Percentiles rank a stretch among this genome's conserved stretches.
phyloP scores from a whole-genome alignment of 352 stramenopile genomes.

The Phytophthora kernoviae region DNA sequence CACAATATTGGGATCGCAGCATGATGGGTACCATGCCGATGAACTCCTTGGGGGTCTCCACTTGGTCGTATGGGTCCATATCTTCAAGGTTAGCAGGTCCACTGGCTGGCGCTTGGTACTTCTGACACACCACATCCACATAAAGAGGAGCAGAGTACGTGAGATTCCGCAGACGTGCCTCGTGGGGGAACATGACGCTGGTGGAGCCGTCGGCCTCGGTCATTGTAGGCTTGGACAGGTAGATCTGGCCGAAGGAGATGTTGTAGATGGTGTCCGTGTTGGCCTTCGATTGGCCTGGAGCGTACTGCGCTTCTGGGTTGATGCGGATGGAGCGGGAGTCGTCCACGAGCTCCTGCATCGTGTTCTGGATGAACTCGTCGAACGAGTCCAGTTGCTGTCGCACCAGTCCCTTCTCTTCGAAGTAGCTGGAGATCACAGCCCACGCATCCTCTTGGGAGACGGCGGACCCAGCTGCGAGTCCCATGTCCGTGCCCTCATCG shows the following conservation, averaged over 20 bases:
- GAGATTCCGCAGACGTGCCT: slow-evolving; percentile 98
- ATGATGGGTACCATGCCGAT: slow-evolving; percentile 99
- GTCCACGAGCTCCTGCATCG: slow-evolving; percentile 99
- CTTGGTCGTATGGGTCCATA: slow-evolving; percentile 88
- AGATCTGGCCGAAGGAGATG: slow-evolving; percentile 99
- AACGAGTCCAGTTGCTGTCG: slow-evolving; percentile 99
- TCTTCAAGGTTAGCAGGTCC: slow-evolving; percentile 82
- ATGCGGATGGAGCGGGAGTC: slow-evolving; percentile 97
- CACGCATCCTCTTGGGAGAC: slow-evolving; percentile 99
- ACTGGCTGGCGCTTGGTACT: slow-evolving; percentile 70
- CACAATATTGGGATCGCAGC: slow-evolving; percentile 96
- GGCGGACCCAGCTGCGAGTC: slow-evolving; percentile 63
- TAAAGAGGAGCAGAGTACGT: slow-evolving; percentile 99
- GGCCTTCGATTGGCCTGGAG: slow-evolving; percentile 92
- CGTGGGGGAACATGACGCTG: slow-evolving; percentile 99
- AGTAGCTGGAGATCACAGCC: slow-evolving; percentile 99
- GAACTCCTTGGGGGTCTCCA: slow-evolving; percentile 93
- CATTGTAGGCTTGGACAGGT: slow-evolving; percentile 97
- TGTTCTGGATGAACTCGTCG: slow-evolving; percentile 99
- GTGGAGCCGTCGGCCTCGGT: slow-evolving; percentile 97
- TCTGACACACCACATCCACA: slow-evolving; percentile 97
- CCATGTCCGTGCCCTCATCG: slow-evolving; percentile 44
- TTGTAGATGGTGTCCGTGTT: slow-evolving; percentile 94
- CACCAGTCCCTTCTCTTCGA: slow-evolving; percentile 99
- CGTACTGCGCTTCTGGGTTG: slow-evolving; percentile 96